Base-by-base conservation (phyloP, 768 basidiomycete genomes). In the Hypsizygus marmoreus region DNA sequence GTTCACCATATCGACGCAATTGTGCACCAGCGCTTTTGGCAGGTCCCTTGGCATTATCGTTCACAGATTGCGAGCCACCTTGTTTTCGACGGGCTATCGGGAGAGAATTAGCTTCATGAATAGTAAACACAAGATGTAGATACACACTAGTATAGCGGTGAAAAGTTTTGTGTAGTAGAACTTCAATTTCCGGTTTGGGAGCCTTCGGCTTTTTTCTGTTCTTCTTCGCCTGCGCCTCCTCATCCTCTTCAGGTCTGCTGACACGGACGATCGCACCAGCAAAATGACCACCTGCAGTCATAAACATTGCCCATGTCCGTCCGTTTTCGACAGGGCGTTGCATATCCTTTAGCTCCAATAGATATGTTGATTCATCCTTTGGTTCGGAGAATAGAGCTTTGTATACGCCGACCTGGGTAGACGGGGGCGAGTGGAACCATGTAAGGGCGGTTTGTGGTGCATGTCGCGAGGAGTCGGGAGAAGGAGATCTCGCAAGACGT, bases 211-310 rank as follows among this genome's bases (percentile, higher is more conserved):
- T 87, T 59, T 76, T 76, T 53, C 73, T 81, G 53, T 74, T 72
- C 17, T 57, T 45, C 64, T 72, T 55, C 58, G 69, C 64, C 48
- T 66, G 65, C 50, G 72, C 63, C 41, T 65, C 57, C 20, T 67
- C 67, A 3, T 81, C 79, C 5, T 75, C 73, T 12, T 69, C 70
- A 46, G 76, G 49, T 49, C 72, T 66, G 65, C 84, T 80, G 20
- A 92, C 88, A 25, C 84, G 75, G 10, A 85, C 84, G 25, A 99
- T 75, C 45, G 93, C 87, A 19, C 95, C 97, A 11, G 97, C 97
- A 68, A 99, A 98, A 65, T 99, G 97, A 9, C 97, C 97, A 16
- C 97, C 95, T 0, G 97, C 97, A 30, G 88, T 83, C 93, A 97
- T 97, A 58, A 99, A 88, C 77, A 98, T 66, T 0, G 93, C 91